These are phyloP conservation scores for Tolypocladium ophioglossoides DNA, from an alignment of 2,329 filamentous ascomycete genomes.

Conservation along the genomic window DNA sequence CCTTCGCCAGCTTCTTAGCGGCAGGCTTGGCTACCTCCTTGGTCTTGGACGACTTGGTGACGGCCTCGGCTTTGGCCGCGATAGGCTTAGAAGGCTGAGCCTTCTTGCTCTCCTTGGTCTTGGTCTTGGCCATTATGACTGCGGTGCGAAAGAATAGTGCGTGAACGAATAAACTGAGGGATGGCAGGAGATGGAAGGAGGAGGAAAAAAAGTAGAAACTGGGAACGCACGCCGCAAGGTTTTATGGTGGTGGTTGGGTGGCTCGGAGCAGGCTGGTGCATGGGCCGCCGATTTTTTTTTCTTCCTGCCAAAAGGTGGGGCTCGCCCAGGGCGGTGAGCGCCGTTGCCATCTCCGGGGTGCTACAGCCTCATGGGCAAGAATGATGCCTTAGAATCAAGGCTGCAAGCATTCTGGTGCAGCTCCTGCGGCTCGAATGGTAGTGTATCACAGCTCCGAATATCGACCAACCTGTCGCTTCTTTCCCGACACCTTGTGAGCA, in stretches of 20 bases:
- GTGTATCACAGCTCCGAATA: not conserved
- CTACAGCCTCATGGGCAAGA: not conserved
- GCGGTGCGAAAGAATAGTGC: conserved; percentile 1
- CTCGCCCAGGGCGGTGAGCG: conserved; percentile 22
- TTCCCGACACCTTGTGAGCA: conserved; percentile 2
- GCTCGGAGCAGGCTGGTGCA: conserved; percentile 2
- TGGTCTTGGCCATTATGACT: conserved; percentile 54
- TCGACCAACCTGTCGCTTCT: not conserved
- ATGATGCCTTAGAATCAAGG: conserved; percentile 20
- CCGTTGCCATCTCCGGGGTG: not conserved
- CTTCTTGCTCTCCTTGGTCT: conserved; percentile 45
- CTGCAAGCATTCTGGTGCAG: not conserved
- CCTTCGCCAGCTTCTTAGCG: conserved; percentile 35
- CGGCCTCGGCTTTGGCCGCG: conserved; percentile 53
- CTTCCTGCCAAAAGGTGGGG: conserved; percentile 23
- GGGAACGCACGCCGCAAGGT: not conserved
- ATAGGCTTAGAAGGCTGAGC: conserved; percentile 41
- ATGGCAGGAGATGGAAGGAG: not conserved
- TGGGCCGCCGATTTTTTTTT: conserved; percentile 5
- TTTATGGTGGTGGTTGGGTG: conserved; percentile 1
- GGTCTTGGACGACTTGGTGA: conserved; percentile 59
- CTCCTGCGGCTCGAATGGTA: not conserved
- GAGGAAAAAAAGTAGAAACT: not conserved
- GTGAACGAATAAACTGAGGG: not conserved
- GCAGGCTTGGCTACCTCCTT: conserved; percentile 55